phyloP scores from a whole-genome alignment of 257 asterid species.

The Gentiana macrophylla region DNA sequence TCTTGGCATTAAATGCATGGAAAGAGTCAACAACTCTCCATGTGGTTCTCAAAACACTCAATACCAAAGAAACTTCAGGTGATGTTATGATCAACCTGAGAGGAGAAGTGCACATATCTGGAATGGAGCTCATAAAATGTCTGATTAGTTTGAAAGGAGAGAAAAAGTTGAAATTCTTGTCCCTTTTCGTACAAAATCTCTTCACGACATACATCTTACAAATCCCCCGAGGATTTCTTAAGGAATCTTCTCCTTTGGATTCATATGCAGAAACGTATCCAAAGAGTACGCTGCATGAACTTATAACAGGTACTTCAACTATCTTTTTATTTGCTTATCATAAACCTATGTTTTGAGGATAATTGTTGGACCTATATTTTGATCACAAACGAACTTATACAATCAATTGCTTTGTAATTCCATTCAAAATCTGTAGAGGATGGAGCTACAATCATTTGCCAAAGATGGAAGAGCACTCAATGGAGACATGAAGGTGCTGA shows the following conservation, averaged over 20 bases:
- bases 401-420: neutral
- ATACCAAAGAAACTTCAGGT: no score
- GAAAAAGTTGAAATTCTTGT: no score
- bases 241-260: conserved; percentile 8
- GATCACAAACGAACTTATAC: neutral
- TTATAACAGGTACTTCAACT: conserved; percentile 35
- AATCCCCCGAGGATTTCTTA: conserved; percentile 21
- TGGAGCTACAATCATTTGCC: conserved; percentile 23
- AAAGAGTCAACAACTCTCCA: no score
- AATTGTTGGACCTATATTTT: neutral
- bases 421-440: conserved; percentile 27
- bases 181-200: no score
- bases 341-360: neutral
- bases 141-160: no score
- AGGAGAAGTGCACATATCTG: no score
- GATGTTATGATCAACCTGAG: no score
- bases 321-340: neutral
- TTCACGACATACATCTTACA: conserved; percentile 38
- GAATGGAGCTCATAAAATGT: no score
- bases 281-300: conserved; percentile 20
- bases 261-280: conserved; percentile 24
- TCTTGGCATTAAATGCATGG: no score
- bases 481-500: conserved; percentile 10
- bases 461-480: conserved; percentile 28
- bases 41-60: no score